Percentiles rank a stretch among this genome's conserved stretches.
Evolutionary conservation across 257 asterid species (phyloP).

Genomic region (Solanum corneliomulleri): DNA sequence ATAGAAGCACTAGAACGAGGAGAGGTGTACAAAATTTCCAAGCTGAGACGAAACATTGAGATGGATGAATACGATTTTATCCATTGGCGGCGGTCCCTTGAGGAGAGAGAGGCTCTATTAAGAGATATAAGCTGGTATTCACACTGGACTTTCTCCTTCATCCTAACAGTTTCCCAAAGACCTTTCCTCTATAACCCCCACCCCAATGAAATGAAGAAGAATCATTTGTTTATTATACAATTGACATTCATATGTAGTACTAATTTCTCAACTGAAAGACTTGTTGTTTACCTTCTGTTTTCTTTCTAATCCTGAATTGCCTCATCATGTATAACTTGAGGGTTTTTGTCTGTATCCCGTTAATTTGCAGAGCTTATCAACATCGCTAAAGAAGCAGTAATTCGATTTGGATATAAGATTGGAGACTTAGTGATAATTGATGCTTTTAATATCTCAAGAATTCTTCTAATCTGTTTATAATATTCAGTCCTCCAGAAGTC

Average conservation of each 20-base stretch:
- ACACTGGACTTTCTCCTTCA: background rate
- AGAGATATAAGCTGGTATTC: constrained; percentile 88
- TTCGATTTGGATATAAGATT: background rate
- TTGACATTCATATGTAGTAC: background rate
- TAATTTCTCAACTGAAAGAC: background rate
- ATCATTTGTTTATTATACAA: background rate
- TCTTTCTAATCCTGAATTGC: background rate
- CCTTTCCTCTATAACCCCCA: background rate
- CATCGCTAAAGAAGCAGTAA: background rate
- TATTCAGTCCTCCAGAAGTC: background rate
- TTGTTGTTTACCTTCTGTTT: background rate
- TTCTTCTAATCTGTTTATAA: background rate
- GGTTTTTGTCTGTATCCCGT: background rate
- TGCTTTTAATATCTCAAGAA: background rate
- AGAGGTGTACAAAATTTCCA: constrained; percentile 52
- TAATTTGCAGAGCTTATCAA: background rate
- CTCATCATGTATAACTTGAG: background rate
- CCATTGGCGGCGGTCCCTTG: constrained; percentile 93
- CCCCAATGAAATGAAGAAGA: background rate
- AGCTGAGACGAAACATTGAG: constrained; percentile 71
- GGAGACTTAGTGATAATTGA: background rate
- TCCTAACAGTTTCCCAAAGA: background rate
- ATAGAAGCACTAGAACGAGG: constrained; percentile 75
- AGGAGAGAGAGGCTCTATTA: constrained; percentile 89
- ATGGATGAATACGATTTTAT: constrained; percentile 90